Evolutionary conservation across 2,329 filamentous ascomycete species (phyloP), one percentile per base, ranked within the genome.

Genomic region (Blastomyces silverae): DNA sequence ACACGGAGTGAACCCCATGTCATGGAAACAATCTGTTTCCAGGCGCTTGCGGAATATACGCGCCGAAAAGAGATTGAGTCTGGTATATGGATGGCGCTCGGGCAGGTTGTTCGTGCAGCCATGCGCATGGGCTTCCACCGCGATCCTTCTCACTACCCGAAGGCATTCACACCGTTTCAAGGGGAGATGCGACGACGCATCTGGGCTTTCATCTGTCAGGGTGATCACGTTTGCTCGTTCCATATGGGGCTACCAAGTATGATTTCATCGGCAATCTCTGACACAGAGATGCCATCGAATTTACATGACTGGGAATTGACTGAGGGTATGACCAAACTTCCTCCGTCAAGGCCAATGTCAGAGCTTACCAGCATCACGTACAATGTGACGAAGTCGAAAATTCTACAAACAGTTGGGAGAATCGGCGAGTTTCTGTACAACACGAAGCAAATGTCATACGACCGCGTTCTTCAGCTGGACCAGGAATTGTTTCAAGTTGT

Each of bases 61-160:
- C 64, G 69, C 50, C 62, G 53, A 34, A 67, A 67, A 65, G 72
- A 72, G 64, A 61, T 42, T 34, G 66, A 61, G 62, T 66, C 52
- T 34, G 68, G 68, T 60, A 62, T 59, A 37, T 75, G 74, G 73
- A 63, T 75, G 39, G 65, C 74, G 22, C 63, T 74, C 13, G 67
- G 71, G 10, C 67, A 72, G 25, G 69, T 70, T 48, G 61, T 74
- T 13, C 70, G 71, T 15, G 65, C 76, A 50, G 70, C 72, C 31
- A 67, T 73, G 58, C 73, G 74, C 2, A 77, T 78, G 75, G 78
- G 78, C 3, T 77, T 78, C 63, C 78, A 79, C 61, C 73, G 78
- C 15, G 78, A 80, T 22, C 74, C 76, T 1, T 71, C 72, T 2
- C 70, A 73, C 20, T 75, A 77, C 59, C 56, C 68, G 1, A 72